These are phyloP conservation scores for Sistotremastrum suecicum DNA, from an alignment of 768 basidiomycete genomes.

Conservation along the genomic window DNA sequence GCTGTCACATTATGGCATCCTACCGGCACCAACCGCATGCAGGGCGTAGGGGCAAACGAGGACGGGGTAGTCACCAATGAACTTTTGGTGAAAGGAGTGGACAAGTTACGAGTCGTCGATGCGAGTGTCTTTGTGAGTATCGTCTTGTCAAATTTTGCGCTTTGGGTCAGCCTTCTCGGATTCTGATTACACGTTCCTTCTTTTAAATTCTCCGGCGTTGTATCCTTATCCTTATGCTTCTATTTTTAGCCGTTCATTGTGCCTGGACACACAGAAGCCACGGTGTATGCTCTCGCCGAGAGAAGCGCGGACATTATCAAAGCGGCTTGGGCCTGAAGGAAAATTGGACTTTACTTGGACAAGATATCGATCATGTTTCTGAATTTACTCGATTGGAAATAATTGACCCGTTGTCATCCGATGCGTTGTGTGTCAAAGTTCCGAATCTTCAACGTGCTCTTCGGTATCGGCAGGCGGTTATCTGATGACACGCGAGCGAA, in stretches of 20 bases:
- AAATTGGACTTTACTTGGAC: too few relatives aligned
- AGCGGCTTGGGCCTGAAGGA: neutral
- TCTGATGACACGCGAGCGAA: too few relatives aligned
- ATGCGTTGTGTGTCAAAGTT: too few relatives aligned
- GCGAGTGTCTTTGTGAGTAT: constrained; percentile 8
- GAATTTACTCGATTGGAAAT: too few relatives aligned
- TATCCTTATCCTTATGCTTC: neutral
- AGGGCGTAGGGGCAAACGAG: constrained; percentile 13
- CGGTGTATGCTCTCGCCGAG: constrained; percentile 13
- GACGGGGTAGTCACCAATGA: constrained; percentile 30
- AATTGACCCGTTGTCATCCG: too few relatives aligned
- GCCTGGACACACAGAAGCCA: constrained; percentile 9
- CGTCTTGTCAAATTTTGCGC: constrained; percentile 6
- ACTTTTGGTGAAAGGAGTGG: constrained; percentile 28
- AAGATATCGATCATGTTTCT: too few relatives aligned
- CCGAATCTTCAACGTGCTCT: too few relatives aligned
- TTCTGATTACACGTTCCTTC: neutral
- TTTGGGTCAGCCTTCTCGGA: too few relatives aligned
- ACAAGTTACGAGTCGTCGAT: constrained; percentile 25
- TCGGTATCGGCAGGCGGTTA: too few relatives aligned
- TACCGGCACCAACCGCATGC: constrained; percentile 27
- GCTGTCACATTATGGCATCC: constrained; percentile 14
- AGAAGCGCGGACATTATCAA: constrained; percentile 14
- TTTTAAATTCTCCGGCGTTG: neutral
- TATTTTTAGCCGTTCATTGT: constrained; percentile 9